Evolutionary conservation across 768 basidiomycete genomes (phyloP).

Genomic region (Phanerochaete sordida): DNA sequence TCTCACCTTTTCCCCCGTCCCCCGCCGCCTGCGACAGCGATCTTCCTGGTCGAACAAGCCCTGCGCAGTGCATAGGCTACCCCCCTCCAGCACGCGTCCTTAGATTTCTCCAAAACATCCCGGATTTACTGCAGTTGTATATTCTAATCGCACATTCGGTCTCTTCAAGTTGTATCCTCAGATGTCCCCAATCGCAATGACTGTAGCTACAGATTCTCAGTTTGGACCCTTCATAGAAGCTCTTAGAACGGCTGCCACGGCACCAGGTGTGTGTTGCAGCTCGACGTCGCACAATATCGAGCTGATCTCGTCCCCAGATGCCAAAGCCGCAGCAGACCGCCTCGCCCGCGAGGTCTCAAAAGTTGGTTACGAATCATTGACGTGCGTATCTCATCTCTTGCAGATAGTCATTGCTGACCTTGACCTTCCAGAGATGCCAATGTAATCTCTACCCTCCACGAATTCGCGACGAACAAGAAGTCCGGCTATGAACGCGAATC

Average conservation of each 20-base stretch:
- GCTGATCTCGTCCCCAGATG: conserved; percentile 46
- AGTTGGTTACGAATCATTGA: conserved; percentile 55
- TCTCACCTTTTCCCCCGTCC: background rate
- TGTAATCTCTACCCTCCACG: conserved; percentile 61
- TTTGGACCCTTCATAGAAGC: conserved; percentile 44
- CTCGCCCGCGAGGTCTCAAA: conserved; percentile 71
- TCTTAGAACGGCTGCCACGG: conserved; percentile 35
- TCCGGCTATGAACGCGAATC: conserved; percentile 88
- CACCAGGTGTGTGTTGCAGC: conserved; percentile 27
- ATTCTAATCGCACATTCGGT: conserved; percentile 15
- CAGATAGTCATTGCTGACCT: background rate
- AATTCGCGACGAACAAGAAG: conserved; percentile 79
- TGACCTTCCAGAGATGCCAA: conserved; percentile 47
- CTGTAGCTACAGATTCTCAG: conserved; percentile 37
- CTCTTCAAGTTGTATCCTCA: conserved; percentile 24
- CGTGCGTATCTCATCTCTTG: conserved; percentile 39
- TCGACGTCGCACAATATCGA: background rate
- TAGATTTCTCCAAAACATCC: background rate
- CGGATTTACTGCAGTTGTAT: conserved; percentile 5
- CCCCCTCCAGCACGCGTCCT: background rate
- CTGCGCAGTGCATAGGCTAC: background rate
- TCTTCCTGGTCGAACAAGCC: background rate
- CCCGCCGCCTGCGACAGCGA: background rate
- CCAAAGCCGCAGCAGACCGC: conserved; percentile 79
- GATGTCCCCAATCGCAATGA: conserved; percentile 57